Percentiles rank a stretch among this genome's conserved stretches.
These are phyloP conservation scores for Ogataea siamensis DNA, from an alignment of 805 yeast genomes.

Conservation along the genomic window DNA sequence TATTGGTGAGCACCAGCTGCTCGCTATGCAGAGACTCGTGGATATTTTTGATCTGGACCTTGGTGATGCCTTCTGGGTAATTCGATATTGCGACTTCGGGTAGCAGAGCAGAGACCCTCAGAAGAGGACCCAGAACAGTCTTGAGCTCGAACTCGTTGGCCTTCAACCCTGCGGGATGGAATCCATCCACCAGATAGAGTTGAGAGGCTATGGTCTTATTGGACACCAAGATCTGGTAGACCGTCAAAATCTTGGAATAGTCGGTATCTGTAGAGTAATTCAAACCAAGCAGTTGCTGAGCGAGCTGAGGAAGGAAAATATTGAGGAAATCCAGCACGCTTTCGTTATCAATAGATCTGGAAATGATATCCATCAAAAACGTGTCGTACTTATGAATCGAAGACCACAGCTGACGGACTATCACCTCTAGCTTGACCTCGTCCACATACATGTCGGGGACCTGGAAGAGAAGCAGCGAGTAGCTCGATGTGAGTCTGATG, in stretches of 20 bases:
- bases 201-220: constrained; percentile 61
- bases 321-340: constrained; percentile 58
- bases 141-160: constrained; percentile 56
- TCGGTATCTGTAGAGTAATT: constrained; percentile 48
- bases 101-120: constrained; percentile 71
- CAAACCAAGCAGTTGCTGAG: constrained; percentile 35
- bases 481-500: constrained; percentile 51
- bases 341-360: constrained; percentile 65
- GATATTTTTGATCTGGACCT: constrained; percentile 45
- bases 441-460: constrained; percentile 60
- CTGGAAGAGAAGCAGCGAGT: constrained; percentile 67
- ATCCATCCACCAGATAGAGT: constrained; percentile 56
- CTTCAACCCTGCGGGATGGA: constrained; percentile 45
- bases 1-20: constrained; percentile 54
- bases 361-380: constrained; percentile 55
- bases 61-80: constrained; percentile 39
- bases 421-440: constrained; percentile 34
- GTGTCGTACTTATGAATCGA: constrained; percentile 33
- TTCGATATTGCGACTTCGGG: constrained; percentile 46
- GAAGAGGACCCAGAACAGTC: constrained; percentile 74
- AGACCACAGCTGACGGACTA: constrained; percentile 28
- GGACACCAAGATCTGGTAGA: constrained; percentile 55
- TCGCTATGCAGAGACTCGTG: constrained; percentile 64
- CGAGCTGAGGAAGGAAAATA: constrained; percentile 46
- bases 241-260: constrained; percentile 51